Base-by-base conservation (phyloP, 1,284 basidiomycete species). In the Malassezia obtusa region DNA sequence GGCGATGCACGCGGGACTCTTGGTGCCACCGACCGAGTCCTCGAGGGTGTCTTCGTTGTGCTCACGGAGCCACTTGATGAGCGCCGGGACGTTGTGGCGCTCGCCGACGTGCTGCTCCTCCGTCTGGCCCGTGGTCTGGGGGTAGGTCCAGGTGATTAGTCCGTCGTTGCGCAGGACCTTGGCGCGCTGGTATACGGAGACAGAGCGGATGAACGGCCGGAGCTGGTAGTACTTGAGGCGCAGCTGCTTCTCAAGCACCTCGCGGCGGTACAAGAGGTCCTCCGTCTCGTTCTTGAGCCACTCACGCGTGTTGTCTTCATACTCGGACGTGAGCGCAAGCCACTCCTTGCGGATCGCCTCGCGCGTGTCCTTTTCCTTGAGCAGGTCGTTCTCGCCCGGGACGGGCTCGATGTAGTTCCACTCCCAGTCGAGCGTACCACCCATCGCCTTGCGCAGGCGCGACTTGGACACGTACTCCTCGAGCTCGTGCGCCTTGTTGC, bases 351-450 rank as follows among this genome's bases (percentile, higher is more conserved):
- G 49, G 49, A 73, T 63, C 47, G 60, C 63, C 25, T 63, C 38
- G 12, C 61, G 51, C 24, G 65, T 70, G 50, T 68, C 65, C 1
- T 45, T 59, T 52, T 74, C 69, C 52, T 75, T 68, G 49, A 65
- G 53, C 25, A 62, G 39, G 36, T 64, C 64, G 52, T 73, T 73
- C 56, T 73, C 71, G 15, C 58, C 57, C 11, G 65, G 60, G 44
- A 69, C 60, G 4, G 69, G 69, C 61, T 73, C 71, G 19, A 62
- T 62, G 59, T 73, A 73, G 59, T 68, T 57, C 71, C 71, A 73
- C 46, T 72, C 69, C 69, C 71, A 71, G 50, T 72, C 63, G 58
- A 72, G 63, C 32, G 67, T 73, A 22, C 71, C 71, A 52, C 71
- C 71, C 71, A 73, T 73, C 24, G 61, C 69, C 53, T 64, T 68